These are phyloP conservation scores for Apocynum venetum DNA, from an alignment of 257 asterid species.

Conservation along the genomic window DNA sequence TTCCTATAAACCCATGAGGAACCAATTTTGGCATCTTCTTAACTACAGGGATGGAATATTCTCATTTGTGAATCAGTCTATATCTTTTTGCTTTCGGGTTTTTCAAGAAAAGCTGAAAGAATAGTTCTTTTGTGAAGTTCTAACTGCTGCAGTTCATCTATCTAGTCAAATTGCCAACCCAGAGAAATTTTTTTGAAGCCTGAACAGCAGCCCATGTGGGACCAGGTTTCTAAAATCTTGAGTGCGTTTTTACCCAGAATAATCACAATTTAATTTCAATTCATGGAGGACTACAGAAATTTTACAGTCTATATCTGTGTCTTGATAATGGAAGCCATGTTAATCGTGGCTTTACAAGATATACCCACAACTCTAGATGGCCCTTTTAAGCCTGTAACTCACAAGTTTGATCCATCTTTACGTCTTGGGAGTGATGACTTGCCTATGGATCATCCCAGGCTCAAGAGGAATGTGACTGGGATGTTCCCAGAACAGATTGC, in stretches of 20 bases:
- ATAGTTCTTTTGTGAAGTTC: background rate
- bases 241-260: background rate
- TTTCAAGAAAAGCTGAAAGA: background rate
- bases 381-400: slow-evolving; percentile 67
- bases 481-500: slow-evolving; percentile 77
- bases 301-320: background rate
- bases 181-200: background rate
- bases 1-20: background rate
- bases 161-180: background rate
- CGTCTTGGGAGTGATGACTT: slow-evolving; percentile 77
- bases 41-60: slow-evolving; percentile 1
- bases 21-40: background rate
- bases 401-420: slow-evolving; percentile 48
- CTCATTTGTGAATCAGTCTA: background rate
- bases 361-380: slow-evolving; percentile 74
- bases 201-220: background rate
- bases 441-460: slow-evolving; percentile 71
- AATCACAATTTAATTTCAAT: background rate
- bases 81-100: background rate
- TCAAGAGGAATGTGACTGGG: slow-evolving; percentile 43
- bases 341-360: slow-evolving; percentile 15
- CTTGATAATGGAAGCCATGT: background rate
- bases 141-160: background rate
- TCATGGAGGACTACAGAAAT: slow-evolving; percentile 26
- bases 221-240: background rate